Evolutionary conservation across 495 filamentous ascomycete genomes (phyloP).

Genomic region (Annulohypoxylon moriforme): DNA sequence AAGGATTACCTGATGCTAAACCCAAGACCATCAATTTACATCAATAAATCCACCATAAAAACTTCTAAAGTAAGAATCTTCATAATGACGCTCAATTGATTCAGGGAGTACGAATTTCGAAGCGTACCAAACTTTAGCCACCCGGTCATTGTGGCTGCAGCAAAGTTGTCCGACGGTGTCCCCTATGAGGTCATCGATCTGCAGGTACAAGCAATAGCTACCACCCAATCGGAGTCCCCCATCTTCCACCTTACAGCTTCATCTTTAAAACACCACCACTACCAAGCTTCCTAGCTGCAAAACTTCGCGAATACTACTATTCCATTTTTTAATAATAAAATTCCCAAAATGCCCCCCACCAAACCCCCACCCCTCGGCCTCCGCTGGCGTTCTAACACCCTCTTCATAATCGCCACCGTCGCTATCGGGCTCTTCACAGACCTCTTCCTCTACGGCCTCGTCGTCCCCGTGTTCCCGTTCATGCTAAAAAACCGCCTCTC

Average conservation of each 20-base stretch:
- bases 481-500: conserved; percentile 65
- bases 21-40: too few species aligned
- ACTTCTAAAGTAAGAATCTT: too few species aligned
- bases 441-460: conserved; percentile 68
- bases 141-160: not conserved
- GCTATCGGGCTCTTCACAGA: conserved; percentile 73
- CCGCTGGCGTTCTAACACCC: conserved; percentile 65
- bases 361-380: conserved; percentile 57
- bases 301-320: not conserved
- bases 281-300: not conserved
- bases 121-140: not conserved
- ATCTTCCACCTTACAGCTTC: not conserved
- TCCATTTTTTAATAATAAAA: not conserved
- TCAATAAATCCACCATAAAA: too few species aligned
- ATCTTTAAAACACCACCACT: not conserved
- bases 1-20: too few species aligned
- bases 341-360: conserved; percentile 10
- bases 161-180: not conserved
- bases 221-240: not conserved
- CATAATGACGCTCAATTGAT: too few species aligned
- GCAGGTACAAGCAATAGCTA: conserved; percentile 26
- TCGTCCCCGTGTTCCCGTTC: conserved; percentile 73
- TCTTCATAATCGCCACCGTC: conserved; percentile 71
- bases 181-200: conserved; percentile 49
- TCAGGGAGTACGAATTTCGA: not conserved